These are phyloP conservation scores for Lachnellula occidentalis DNA, from an alignment of 2,329 filamentous ascomycete species.

Conservation along the genomic window DNA sequence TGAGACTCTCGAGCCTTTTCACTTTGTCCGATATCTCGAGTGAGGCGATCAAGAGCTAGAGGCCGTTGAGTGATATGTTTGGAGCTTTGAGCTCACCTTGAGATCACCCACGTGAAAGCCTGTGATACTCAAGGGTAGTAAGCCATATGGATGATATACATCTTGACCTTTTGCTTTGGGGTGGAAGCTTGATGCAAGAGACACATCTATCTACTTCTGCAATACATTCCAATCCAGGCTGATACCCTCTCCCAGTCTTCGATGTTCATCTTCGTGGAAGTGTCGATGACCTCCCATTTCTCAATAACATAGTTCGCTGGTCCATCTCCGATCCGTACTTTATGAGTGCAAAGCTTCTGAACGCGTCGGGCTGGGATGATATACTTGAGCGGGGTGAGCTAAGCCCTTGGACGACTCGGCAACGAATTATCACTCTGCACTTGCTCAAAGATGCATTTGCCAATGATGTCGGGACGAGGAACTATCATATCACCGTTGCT, in stretches of 20 bases:
- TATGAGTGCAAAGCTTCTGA: conserved; percentile 2
- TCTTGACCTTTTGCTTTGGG: neutral
- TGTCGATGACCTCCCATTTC: neutral
- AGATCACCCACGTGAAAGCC: too few species aligned
- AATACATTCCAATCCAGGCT: neutral
- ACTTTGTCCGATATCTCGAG: too few species aligned
- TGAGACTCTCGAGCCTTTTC: too few species aligned
- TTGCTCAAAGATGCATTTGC: neutral
- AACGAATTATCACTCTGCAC: neutral
- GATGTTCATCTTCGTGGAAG: neutral
- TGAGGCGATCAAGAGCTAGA: too few species aligned
- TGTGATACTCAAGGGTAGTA: too few species aligned
- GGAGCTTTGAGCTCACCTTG: too few species aligned
- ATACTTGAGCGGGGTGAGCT: neutral
- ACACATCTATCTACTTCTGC: too few species aligned
- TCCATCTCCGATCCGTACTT: neutral
- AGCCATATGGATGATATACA: too few species aligned
- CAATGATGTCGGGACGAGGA: neutral
- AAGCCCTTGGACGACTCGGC: neutral
- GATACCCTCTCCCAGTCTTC: neutral
- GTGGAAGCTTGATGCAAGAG: neutral
- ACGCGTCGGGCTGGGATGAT: conserved; percentile 5
- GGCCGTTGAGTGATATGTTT: too few species aligned
- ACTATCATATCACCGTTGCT: neutral
- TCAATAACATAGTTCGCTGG: neutral